Percentiles rank a stretch among this genome's conserved stretches.
Conservation (phyloP, 1,284 basidiomycete genomes). For the Trichosporon sp. region DNA sequence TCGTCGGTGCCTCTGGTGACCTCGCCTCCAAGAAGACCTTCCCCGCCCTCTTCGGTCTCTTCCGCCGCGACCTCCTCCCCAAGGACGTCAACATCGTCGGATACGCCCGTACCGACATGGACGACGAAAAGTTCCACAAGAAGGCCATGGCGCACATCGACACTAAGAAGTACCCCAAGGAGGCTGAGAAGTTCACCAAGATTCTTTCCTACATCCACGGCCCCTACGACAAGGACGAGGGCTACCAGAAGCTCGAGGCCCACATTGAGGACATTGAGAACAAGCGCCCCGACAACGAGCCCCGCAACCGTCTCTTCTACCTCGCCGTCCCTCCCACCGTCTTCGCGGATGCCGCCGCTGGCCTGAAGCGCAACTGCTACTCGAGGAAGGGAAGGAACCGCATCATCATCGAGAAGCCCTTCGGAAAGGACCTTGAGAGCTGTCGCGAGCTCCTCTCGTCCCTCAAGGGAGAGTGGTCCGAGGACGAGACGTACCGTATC, state of each 20-base stretch:
- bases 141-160: conserved; percentile 79
- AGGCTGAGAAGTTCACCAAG: conserved; percentile 78
- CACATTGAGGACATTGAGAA: conserved; percentile 77
- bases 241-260: conserved; percentile 75
- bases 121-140: conserved; percentile 78
- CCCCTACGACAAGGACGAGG: conserved; percentile 77
- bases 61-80: conserved; percentile 76
- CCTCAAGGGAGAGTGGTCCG: conserved; percentile 83
- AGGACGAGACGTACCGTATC: conserved; percentile 96
- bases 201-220: conserved; percentile 80
- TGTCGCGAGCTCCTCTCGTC: conserved; percentile 74
- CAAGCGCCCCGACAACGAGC: conserved; percentile 59
- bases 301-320: conserved; percentile 78
- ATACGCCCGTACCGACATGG: conserved; percentile 81
- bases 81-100: conserved; percentile 84
- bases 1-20: conserved; percentile 95
- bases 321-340: conserved; percentile 92
- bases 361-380: conserved; percentile 81
- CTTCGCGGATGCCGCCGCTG: conserved; percentile 82
- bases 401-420: conserved; percentile 95
- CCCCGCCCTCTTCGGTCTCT: conserved; percentile 88
- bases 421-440: conserved; percentile 90
- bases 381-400: conserved; percentile 72
- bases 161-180: conserved; percentile 57
- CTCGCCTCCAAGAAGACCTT: conserved; percentile 99